Base-by-base conservation (phyloP, 2,329 filamentous ascomycete species). In the Tolypocladium nubicola region DNA sequence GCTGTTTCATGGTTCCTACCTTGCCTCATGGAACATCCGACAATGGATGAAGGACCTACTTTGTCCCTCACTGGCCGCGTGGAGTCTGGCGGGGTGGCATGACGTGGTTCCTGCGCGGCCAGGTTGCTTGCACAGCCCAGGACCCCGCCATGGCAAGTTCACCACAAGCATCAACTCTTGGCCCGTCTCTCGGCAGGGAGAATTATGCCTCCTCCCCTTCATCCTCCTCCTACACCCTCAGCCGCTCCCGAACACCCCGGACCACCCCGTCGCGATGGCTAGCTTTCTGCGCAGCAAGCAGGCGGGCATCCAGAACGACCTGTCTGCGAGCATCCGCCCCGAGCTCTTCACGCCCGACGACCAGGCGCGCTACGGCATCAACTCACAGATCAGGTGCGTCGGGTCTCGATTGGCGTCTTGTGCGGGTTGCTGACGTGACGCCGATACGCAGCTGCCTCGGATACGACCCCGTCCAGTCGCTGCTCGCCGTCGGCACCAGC, bases 401-500 rank as follows among this genome's bases (percentile, higher is more conserved):
- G 58, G 52, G 55, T 47, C 56, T 6, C 26, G 26, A 30, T 6
- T 30, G 10, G 54, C 56, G 55, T 45, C 56, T 60, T 55, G 47
- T 40, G 13, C 50, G 52, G 56, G 2, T 56, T 49, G 21, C 49
- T 57, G 45, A 57, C 45, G 53, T 37, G 53, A 54, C 26, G 9
- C n/a, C n/a, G 41, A 50, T 63, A 56, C 66, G 62, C 61, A 82
- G 89, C 65, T 88, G 88, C 62, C 76, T 97, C 62, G 88, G 91
- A 60, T 97, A 96, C 75, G 92, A 97, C 63, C 92, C 94, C 1
- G 81, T 97, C 14, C 94, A 99, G 70, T 96, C 92, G 35, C 84
- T 99, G 58, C 80, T 99, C 55, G 94, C 94, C 47, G 84, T 97
- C 61, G 94, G 91, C 59, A 99, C 94, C 47, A 89, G 85, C 69